Conservation (phyloP, 208 protist species). For the Trypanosoma congolense region DNA sequence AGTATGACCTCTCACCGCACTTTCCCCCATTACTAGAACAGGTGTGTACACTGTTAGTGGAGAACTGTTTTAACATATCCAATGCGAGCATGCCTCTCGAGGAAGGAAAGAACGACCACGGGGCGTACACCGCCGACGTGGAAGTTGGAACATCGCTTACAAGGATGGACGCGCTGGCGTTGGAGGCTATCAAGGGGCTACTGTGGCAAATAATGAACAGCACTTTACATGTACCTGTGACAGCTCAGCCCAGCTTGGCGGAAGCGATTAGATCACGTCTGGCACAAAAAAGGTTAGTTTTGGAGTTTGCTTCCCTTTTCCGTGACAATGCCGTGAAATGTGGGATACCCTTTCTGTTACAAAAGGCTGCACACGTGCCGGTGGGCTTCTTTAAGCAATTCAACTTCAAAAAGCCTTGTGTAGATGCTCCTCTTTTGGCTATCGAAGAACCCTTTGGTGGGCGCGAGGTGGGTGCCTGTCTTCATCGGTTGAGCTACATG, state of each 20-base stretch:
- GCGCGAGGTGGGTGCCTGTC: slow-evolving; percentile 66
- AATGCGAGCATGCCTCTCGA: background rate
- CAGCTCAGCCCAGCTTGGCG: slow-evolving; percentile 3
- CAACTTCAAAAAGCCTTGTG: background rate
- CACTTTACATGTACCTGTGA: background rate
- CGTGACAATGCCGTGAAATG: slow-evolving; percentile 59
- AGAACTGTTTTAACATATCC: slow-evolving; percentile 26
- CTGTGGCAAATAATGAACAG: slow-evolving; percentile 12
- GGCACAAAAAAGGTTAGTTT: slow-evolving; percentile 50
- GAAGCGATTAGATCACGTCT: slow-evolving; percentile 20
- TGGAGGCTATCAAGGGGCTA: slow-evolving; percentile 18
- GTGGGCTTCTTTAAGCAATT: slow-evolving; percentile 9
- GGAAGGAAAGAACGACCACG: background rate
- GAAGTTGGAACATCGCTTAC: slow-evolving; percentile 4
- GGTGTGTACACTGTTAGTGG: slow-evolving; percentile 59
- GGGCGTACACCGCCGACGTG: slow-evolving; percentile 1
- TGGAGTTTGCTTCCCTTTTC: slow-evolving; percentile 63
- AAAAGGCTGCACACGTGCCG: slow-evolving; percentile 45
- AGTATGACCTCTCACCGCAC: slow-evolving; percentile 84
- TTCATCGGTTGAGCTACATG: slow-evolving; percentile 67
- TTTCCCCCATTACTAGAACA: slow-evolving; percentile 59
- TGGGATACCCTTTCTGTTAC: slow-evolving; percentile 75
- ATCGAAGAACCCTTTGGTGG: slow-evolving; percentile 63
- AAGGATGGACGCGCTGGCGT: slow-evolving; percentile 11
- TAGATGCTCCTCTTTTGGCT: slow-evolving; percentile 34